These are phyloP conservation scores for Cucumis melo DNA, from an alignment of 306 rosid species.

Conservation along the genomic window DNA sequence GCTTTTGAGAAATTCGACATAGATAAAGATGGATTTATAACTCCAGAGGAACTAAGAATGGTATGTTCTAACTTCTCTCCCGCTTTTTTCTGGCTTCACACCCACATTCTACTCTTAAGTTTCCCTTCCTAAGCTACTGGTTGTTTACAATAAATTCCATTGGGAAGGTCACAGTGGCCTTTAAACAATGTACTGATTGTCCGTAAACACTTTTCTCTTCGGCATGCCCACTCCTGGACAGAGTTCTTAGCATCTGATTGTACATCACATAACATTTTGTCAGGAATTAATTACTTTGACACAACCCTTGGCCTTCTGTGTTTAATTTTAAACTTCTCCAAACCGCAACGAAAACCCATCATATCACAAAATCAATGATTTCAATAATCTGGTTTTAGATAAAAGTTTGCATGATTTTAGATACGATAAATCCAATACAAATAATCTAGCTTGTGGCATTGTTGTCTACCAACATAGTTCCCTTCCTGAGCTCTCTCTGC, in stretches of 20 bases:
- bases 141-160: neutral
- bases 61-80: constrained; percentile 25
- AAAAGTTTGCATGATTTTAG: neutral
- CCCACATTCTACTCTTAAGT: neutral
- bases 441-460: neutral
- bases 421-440: neutral
- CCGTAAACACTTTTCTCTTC: neutral
- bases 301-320: neutral
- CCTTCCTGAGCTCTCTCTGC: neutral
- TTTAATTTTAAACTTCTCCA: neutral
- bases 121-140: neutral
- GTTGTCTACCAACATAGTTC: neutral
- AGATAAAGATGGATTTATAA: constrained; percentile 84
- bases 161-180: neutral
- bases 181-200: neutral
- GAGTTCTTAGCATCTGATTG: neutral
- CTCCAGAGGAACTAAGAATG: constrained; percentile 92
- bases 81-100: neutral
- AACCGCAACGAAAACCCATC: neutral
- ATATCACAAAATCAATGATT: neutral
- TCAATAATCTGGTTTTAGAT: neutral
- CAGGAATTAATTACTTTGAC: neutral
- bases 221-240: too few relatives aligned
- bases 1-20: constrained; percentile 94
- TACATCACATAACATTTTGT: neutral